Conservation (phyloP, 2,329 filamentous ascomycete species). For the Xylariaceae sp. region DNA sequence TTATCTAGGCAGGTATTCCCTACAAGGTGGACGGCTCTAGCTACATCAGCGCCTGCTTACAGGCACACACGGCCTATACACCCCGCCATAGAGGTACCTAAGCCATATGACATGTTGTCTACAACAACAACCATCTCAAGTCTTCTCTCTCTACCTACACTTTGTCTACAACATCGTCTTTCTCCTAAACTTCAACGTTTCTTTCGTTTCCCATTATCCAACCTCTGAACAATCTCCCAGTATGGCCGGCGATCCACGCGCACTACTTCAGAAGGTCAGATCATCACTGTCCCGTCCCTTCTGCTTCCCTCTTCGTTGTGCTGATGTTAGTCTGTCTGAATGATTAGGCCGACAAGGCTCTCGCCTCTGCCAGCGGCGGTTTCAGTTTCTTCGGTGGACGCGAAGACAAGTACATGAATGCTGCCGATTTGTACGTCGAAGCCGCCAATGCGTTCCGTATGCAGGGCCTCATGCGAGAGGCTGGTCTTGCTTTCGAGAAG, state of each 20-base stretch:
- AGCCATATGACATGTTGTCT: slow-evolving; percentile 3
- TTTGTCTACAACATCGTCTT: slow-evolving; percentile 5
- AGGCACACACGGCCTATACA: background rate
- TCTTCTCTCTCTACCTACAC: slow-evolving; percentile 4
- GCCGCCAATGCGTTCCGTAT: slow-evolving; percentile 89
- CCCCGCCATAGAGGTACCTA: background rate
- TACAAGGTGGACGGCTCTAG: too few species aligned
- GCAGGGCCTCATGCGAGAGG: slow-evolving; percentile 64
- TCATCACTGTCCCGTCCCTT: slow-evolving; percentile 27
- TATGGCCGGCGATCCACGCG: slow-evolving; percentile 74
- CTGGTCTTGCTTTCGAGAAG: slow-evolving; percentile 79
- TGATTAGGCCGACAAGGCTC: slow-evolving; percentile 75
- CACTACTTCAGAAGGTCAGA: slow-evolving; percentile 69
- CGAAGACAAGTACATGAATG: slow-evolving; percentile 84
- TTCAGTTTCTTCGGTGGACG: slow-evolving; percentile 87
- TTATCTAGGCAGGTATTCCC: background rate
- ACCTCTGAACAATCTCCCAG: slow-evolving; percentile 21
- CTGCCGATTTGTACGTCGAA: slow-evolving; percentile 79
- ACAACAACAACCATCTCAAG: background rate
- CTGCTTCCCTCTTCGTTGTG: slow-evolving; percentile 16
- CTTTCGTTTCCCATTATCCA: slow-evolving; percentile 1
- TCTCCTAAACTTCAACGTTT: slow-evolving; percentile 4
- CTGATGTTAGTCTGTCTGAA: slow-evolving; percentile 15
- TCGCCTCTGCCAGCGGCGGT: slow-evolving; percentile 67
- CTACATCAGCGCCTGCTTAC: background rate